phyloP scores from a whole-genome alignment of 2,329 filamentous ascomycete species.

The Monilinia fructigena region DNA sequence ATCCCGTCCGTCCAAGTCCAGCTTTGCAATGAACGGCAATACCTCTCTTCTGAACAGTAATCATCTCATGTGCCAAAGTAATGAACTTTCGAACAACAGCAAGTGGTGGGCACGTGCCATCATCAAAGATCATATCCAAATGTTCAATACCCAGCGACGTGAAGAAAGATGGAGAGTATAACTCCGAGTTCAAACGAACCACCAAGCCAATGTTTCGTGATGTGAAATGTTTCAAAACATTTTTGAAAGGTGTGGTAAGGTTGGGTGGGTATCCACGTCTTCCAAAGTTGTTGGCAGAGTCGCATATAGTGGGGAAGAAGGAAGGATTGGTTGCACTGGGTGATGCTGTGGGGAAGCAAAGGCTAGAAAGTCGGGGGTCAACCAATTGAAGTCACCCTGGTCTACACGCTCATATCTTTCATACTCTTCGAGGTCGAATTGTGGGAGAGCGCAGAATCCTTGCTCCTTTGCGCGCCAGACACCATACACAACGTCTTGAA shows the following conservation, averaged over 20 bases:
- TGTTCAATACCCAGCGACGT: constrained; percentile 92
- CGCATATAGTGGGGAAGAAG: constrained; percentile 70
- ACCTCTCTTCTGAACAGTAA: constrained; percentile 83
- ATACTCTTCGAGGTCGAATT: constrained; percentile 96
- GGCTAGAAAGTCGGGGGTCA: constrained; percentile 90
- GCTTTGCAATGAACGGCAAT: constrained; percentile 99
- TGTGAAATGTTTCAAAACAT: constrained; percentile 85
- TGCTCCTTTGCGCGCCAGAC: constrained; percentile 99
- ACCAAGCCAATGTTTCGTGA: constrained; percentile 88
- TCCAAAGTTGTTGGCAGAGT: constrained; percentile 73
- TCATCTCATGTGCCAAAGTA: constrained; percentile 89
- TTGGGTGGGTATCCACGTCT: constrained; percentile 67
- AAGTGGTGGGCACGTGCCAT: constrained; percentile 90
- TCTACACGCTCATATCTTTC: constrained; percentile 94
- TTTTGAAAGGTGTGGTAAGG: constrained; percentile 86
- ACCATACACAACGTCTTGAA: constrained; percentile 96
- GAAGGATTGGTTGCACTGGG: constrained; percentile 69
- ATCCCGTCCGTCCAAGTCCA: constrained; percentile 90
- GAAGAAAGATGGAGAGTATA: constrained; percentile 97
- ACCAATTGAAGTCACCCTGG: constrained; percentile 99
- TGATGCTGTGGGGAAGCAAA: constrained; percentile 92
- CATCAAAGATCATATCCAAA: constrained; percentile 99
- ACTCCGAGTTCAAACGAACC: constrained; percentile 88
- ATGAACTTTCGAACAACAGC: constrained; percentile 93
- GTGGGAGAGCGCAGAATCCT: constrained; percentile 83